Conservation (phyloP, 1,284 basidiomycete species). For the Boletus holoroseus region DNA sequence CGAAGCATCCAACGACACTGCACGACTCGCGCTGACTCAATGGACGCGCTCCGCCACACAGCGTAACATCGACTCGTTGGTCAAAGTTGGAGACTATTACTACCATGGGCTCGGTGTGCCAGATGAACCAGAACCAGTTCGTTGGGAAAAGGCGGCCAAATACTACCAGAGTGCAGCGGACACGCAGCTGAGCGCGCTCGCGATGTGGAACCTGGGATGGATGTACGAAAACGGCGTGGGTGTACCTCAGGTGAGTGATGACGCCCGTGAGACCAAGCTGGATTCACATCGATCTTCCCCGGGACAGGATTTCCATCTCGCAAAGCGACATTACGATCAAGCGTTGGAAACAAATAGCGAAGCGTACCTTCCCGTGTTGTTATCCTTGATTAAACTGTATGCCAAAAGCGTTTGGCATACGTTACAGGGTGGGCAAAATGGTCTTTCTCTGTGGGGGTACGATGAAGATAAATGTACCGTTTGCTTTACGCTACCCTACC, state of each 20-base stretch:
- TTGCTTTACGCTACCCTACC: neutral
- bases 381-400: conserved; percentile 83
- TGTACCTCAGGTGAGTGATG: conserved; percentile 63
- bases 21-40: conserved; percentile 78
- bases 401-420: conserved; percentile 80
- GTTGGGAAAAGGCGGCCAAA: conserved; percentile 82
- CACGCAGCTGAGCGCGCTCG: conserved; percentile 84
- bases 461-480: conserved; percentile 44
- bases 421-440: conserved; percentile 60
- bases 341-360: conserved; percentile 83
- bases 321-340: conserved; percentile 93
- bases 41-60: conserved; percentile 95
- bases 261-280: neutral
- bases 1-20: conserved; percentile 71
- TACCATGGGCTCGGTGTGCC: conserved; percentile 80
- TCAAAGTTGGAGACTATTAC: conserved; percentile 96
- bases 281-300: neutral
- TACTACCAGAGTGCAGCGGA: conserved; percentile 94
- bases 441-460: conserved; percentile 56
- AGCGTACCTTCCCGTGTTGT: conserved; percentile 80
- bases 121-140: conserved; percentile 52
- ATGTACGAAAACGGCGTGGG: conserved; percentile 98
- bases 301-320: conserved; percentile 93
- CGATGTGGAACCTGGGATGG: conserved; percentile 98
- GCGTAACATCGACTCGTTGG: conserved; percentile 89